Conservation (phyloP, 192 early-diverging fungal species). For the Geosiphon pyriformis region DNA sequence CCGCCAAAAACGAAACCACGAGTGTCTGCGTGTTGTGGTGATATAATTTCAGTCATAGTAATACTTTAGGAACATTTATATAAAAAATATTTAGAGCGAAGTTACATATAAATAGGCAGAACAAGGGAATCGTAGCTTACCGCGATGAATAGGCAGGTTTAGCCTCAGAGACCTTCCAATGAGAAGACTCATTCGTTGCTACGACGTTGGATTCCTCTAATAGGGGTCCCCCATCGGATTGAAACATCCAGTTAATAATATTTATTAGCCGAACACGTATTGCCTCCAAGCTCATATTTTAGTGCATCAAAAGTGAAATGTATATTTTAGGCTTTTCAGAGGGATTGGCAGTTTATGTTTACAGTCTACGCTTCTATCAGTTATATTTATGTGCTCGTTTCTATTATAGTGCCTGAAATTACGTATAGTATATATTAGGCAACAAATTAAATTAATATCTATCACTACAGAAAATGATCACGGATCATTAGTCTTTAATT, state of each 20-base stretch:
- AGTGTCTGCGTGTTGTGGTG: constrained; percentile 45
- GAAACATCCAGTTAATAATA: neutral
- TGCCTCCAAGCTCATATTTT: neutral
- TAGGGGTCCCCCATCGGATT: neutral
- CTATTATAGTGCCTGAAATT: no score
- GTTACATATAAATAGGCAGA: no score
- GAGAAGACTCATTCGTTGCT: neutral
- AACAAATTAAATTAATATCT: no score
- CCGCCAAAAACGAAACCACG: constrained; percentile 49
- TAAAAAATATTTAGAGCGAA: neutral
- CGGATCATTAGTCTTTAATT: no score
- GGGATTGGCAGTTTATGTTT: no score
- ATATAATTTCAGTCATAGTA: constrained; percentile 54
- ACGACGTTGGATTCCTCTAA: neutral
- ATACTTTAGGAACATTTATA: constrained; percentile 29
- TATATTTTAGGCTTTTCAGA: no score
- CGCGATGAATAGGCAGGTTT: neutral
- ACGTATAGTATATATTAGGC: no score
- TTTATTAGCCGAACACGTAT: neutral
- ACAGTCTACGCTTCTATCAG: no score
- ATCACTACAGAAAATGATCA: no score
- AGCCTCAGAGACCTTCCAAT: neutral
- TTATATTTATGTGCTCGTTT: no score
- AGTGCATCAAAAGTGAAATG: no score
- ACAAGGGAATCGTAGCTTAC: neutral